Base-by-base conservation (phyloP, 305 asterid genomes). In the Salvia sclarea region DNA sequence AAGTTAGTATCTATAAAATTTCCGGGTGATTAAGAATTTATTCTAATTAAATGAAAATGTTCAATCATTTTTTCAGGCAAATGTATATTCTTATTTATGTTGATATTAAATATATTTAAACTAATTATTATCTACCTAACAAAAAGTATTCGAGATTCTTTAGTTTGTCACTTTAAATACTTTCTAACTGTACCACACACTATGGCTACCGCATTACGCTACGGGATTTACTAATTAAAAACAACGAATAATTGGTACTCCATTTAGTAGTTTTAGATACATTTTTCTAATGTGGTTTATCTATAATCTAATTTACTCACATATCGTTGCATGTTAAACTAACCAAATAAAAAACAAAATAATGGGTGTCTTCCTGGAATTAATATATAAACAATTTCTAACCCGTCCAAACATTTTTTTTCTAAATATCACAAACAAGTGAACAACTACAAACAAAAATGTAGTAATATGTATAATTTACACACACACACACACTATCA, bases 121-220 rank as follows among this genome's bases (percentile, higher is more conserved):
- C 10, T 44, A 44, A n/a, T 3, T 16, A 57, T 33, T 17, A 57
- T 33, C 10, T 35, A 59, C 64, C 49, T 9, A 59, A 48, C 64
- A 59, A 11, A 59, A 59, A 35, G 64, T 10, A 37, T 5, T 59
- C 8, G 8, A 38, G 17, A 59, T 37, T 59, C 47, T 38, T 59
- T 37, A 1, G 12, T 59, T 18, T 33, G 30, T 33, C 44, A 17
- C 63, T 56, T 54, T 25, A 28, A 8, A 14, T 0, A 59, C 49
- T 59, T 59, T 18, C 18, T 10, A 37, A 59, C 49, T 59, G 65
- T 37, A 35, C 33, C 49, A 59, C 49, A 59, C 65, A 59, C 65
- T 59, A 58, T 17, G 0, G 25, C 47, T 57, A 16, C 16, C 47
- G 30, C 16, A 35, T 17, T 35, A 8, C 5, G 18, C 59, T n/a